Base-by-base conservation (phyloP, 805 yeast species). In the Yamadazyma laniorum region DNA sequence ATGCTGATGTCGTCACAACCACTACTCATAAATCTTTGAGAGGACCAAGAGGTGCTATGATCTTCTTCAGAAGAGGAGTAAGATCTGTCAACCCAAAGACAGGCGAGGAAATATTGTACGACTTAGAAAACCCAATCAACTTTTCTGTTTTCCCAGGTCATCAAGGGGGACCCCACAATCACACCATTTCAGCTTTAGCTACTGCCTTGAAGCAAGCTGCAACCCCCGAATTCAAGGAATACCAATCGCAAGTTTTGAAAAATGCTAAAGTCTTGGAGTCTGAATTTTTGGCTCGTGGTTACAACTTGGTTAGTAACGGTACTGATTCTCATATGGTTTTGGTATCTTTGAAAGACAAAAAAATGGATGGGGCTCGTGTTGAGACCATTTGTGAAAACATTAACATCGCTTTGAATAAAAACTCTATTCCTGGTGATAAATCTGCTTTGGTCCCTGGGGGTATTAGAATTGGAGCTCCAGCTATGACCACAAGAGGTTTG, bases 131-230 rank as follows among this genome's bases (percentile, higher is more conserved):
- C 59, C 84, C 80, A 61, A 89, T 91, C 67, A 91, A 91, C 77
- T 91, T 91, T 61, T 87, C 96, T 22, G 98, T 91, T 40, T 91
- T 91, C 86, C 99, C 99, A 52, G 98, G 95, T 49, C 98, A 91
- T 66, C 99, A 91, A 74, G 99, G 99, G 74, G 99, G 99, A 59
- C 99, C 99, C 51, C 98, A 91, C 68, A 91, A 91, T 73, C 97
- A 91, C 69, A 91, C 98, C 53, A 91, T 91, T 58, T 80, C 96
- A 48, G 98, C 98, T 15, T 74, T 91, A 53, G 95, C 98, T 22
- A 91, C 89, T 41, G 98, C 98, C 26, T 77, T 91, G 56, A 87
- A 87, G 60, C 98, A 91, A 73, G 90, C 96, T 40, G 72, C 78
- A 36, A 74, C 91, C 32, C 95, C 95, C 26, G 96, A 87, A 63